phyloP scores from a whole-genome alignment of 2,329 filamentous ascomycete genomes.

The Ophiostoma novo-ulmi region DNA sequence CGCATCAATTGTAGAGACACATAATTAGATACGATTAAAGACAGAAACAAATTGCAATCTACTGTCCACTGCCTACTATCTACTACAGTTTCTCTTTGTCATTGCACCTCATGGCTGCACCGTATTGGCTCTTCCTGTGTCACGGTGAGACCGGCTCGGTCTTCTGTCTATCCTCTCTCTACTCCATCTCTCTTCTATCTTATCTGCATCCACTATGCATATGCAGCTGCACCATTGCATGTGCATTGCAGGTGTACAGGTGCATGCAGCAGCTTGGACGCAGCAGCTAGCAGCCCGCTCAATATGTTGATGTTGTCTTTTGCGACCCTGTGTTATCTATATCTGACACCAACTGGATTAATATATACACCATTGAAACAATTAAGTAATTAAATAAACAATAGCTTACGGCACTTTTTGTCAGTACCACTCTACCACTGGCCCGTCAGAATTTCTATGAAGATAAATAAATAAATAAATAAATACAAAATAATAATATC shows the following conservation, averaged over 20 bases:
- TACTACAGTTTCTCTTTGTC: conserved; percentile 10
- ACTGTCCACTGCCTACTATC: neutral
- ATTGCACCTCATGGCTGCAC: neutral
- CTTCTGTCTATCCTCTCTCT: neutral
- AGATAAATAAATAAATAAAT: neutral
- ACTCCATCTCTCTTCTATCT: neutral
- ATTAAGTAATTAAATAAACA: too few relatives aligned
- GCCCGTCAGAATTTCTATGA: neutral
- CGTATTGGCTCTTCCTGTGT: neutral
- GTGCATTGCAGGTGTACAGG: neutral
- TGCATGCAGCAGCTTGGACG: neutral
- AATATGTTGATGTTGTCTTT: neutral
- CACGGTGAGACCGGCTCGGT: neutral
- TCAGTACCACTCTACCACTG: neutral
- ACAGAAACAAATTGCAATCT: neutral
- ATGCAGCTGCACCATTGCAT: neutral
- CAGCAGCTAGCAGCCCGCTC: neutral
- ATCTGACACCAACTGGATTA: too few relatives aligned
- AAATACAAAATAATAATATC: neutral
- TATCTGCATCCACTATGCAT: neutral
- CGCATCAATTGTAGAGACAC: too few relatives aligned
- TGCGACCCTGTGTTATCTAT: neutral
- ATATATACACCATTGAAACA: too few relatives aligned
- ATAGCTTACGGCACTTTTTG: neutral
- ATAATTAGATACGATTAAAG: too few relatives aligned